Conservation (phyloP, 2,329 filamentous ascomycete genomes). For the Blumeria graminis region DNA sequence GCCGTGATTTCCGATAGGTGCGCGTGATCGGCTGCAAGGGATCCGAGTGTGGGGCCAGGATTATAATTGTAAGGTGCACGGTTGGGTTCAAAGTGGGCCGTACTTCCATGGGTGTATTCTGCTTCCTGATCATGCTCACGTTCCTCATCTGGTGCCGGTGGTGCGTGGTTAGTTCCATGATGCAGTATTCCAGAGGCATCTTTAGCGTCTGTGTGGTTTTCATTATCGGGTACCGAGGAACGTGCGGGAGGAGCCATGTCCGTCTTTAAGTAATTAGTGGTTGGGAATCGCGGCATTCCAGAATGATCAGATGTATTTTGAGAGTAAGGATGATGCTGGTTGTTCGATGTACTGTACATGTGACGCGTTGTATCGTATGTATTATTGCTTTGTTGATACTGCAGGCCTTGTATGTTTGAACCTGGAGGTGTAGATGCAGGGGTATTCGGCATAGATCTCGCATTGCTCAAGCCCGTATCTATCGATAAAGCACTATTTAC, state of each 20-base stretch:
- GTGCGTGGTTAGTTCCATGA: slow-evolving; percentile 28
- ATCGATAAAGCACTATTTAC: slow-evolving; percentile 52
- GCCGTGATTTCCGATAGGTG: slow-evolving; percentile 67
- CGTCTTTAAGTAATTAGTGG: slow-evolving; percentile 46
- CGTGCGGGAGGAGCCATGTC: slow-evolving; percentile 69
- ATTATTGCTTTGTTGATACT: slow-evolving; percentile 40
- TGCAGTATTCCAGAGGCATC: slow-evolving; percentile 42
- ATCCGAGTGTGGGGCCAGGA: slow-evolving; percentile 36
- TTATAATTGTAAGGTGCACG: slow-evolving; percentile 58
- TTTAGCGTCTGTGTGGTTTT: slow-evolving; percentile 37
- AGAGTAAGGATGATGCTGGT: slow-evolving; percentile 45
- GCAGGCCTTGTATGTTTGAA: slow-evolving; percentile 50
- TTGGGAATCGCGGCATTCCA: slow-evolving; percentile 43
- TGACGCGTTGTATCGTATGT: slow-evolving; percentile 54
- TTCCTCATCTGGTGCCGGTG: slow-evolving; percentile 38
- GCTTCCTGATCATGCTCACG: slow-evolving; percentile 51
- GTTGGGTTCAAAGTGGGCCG: slow-evolving; percentile 43
- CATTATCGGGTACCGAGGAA: slow-evolving; percentile 31
- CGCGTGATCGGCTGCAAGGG: slow-evolving; percentile 44
- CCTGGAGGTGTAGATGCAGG: slow-evolving; percentile 78
- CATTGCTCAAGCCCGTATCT: slow-evolving; percentile 53
- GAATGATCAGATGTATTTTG: slow-evolving; percentile 34
- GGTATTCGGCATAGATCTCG: slow-evolving; percentile 73
- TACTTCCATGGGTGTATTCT: slow-evolving; percentile 72
- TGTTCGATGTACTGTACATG: slow-evolving; percentile 49